These are phyloP conservation scores for Brassica incana DNA, from an alignment of 345 rosid genomes.

Conservation along the genomic window DNA sequence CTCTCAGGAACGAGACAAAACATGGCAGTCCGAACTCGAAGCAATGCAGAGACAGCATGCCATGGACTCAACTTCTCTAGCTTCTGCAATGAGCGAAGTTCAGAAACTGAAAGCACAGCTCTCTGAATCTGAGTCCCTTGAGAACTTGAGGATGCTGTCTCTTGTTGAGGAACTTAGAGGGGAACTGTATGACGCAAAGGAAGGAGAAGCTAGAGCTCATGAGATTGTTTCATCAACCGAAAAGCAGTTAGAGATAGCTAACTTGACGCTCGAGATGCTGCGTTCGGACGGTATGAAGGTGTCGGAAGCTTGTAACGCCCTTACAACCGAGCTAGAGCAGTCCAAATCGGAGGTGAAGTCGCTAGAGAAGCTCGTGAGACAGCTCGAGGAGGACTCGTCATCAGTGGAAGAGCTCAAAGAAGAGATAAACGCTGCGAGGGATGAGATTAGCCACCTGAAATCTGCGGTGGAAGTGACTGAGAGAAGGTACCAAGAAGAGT, in stretches of 20 bases:
- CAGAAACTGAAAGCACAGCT: conserved; percentile 87
- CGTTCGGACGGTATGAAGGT: conserved; percentile 60
- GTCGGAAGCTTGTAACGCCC: conserved; percentile 56
- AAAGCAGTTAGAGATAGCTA: conserved; percentile 66
- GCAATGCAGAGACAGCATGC: conserved; percentile 86
- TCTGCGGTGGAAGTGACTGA: conserved; percentile 74
- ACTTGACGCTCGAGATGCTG: conserved; percentile 60
- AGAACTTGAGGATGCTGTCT: conserved; percentile 53
- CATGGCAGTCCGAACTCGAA: conserved; percentile 96
- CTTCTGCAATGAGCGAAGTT: conserved; percentile 82
- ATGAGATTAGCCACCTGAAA: conserved; percentile 64
- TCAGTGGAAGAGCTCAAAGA: conserved; percentile 48
- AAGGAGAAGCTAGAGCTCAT: conserved; percentile 73
- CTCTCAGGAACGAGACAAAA: conserved; percentile 86
- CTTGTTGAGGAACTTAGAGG: conserved; percentile 67
- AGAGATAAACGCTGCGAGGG: conserved; percentile 54
- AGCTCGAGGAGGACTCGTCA: conserved; percentile 51
- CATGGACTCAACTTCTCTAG: conserved; percentile 74
- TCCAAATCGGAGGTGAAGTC: conserved; percentile 60
- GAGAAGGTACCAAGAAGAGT: conserved; percentile 83
- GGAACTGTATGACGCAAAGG: conserved; percentile 64
- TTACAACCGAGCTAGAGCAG: conserved; percentile 63
- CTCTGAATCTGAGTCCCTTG: conserved; percentile 66
- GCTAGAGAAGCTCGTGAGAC: conserved; percentile 62
- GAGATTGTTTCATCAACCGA: conserved; percentile 57